Base-by-base conservation (phyloP, 305 asterid species). In the Fraxinus latifolia region DNA sequence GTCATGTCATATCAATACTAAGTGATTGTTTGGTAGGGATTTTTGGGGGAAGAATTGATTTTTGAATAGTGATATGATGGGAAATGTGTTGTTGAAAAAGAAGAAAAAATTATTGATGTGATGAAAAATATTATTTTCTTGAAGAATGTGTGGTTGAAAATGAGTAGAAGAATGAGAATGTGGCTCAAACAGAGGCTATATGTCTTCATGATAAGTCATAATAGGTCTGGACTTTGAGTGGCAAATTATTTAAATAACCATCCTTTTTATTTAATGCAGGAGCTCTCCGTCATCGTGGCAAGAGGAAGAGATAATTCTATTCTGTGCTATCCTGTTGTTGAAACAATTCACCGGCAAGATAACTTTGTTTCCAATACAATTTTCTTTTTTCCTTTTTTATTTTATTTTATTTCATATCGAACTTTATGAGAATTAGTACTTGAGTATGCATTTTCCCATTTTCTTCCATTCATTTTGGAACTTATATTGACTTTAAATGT, bases 271-370 rank as follows among this genome's bases (percentile, higher is more conserved):
- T 73, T 33, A 33, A 82, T 87, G 80, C 89, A 96, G 98, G 99
- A 96, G 91, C 95, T 96, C 76, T 92, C 99, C 87, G 97, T 96
- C 74, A 88, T 96, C 83, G 98, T 96, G 86, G 97, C 95, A 19
- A 94, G 99, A 88, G 99, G 98, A 82, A 91, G 92, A 88, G 97
- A 96, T 88, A 82, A 87, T 83, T 84, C 92, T 77, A 34, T 90
- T 50, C 33, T 85, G 7, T 92, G 97, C 81, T 96, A 93, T 84
- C 95, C 98, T 65, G 97, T 91, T 42, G 99, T 94, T 76, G 99
- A 96, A 89, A 94, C 99, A 71, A 87, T 92, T 70, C 98, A 96
- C 90, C 92, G 92, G 98, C 88, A 85, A 79, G 88, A 70, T 79
- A 76, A 34, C 55, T 80, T 71, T 76, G 29, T 78, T 80, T 21